Evolutionary conservation across 2,329 filamentous ascomycete species (phyloP).

Genomic region (Exophiala lecanii-corni): DNA sequence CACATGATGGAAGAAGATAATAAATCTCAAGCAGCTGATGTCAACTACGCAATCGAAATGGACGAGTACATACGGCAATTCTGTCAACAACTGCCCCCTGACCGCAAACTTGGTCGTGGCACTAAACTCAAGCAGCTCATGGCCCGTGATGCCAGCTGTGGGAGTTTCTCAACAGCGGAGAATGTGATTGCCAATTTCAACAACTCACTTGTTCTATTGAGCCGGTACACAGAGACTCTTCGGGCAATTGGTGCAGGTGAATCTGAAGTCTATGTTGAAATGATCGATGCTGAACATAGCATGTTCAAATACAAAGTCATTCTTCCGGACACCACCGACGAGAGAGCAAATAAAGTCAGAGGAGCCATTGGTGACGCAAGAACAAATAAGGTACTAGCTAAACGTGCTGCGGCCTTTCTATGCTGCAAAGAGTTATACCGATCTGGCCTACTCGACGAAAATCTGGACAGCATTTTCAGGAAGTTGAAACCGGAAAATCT

Average conservation of each 20-base stretch:
- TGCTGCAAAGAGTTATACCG: constrained; percentile 67
- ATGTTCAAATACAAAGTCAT: constrained; percentile 72
- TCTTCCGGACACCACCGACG: constrained; percentile 56
- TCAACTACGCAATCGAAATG: constrained; percentile 55
- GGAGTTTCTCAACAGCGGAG: constrained; percentile 17
- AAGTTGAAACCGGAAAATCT: constrained; percentile 73
- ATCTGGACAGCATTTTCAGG: constrained; percentile 68
- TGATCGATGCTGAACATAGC: constrained; percentile 37
- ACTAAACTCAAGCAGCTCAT: constrained; percentile 54
- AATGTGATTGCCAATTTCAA: constrained; percentile 23
- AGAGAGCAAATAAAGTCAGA: constrained; percentile 57
- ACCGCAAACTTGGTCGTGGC: constrained; percentile 64
- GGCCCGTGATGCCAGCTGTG: constrained; percentile 40
- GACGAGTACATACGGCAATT: constrained; percentile 62
- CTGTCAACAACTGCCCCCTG: constrained; percentile 67
- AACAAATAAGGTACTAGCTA: constrained; percentile 69
- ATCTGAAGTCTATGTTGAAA: constrained; percentile 38
- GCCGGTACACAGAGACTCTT: constrained; percentile 24
- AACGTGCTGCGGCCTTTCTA: constrained; percentile 83
- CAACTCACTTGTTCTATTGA: constrained; percentile 22
- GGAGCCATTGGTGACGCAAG: constrained; percentile 61
- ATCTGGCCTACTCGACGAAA: constrained; percentile 63
- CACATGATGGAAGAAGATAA: constrained; percentile 78
- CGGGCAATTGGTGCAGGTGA: constrained; percentile 45
- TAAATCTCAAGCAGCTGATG: constrained; percentile 52